Evolutionary conservation across 1,139 yeast genomes (phyloP), one percentile per base, ranked within the genome.

Genomic region (Yarrowia galli): DNA sequence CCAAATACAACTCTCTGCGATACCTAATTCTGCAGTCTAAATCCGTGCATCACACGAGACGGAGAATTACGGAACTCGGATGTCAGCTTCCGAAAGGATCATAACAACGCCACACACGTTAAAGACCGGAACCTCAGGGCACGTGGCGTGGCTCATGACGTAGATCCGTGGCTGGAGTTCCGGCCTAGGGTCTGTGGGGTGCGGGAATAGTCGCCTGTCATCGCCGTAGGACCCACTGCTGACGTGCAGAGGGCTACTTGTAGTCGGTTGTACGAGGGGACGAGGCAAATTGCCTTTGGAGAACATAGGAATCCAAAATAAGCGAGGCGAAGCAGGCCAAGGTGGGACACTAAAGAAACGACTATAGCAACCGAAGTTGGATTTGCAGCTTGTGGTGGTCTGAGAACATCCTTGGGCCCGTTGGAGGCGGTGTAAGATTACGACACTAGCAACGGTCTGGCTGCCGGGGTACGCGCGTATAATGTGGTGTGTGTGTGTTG

Each of bases 21-120:
- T 22, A 53, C 38, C 48, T 54, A 54, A 54, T 12, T 54, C 61
- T 54, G 61, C 61, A 54, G 61, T 54, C 61, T 54, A 54, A 53
- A 40, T 36, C 46, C 61, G 43, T 54, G 61, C 61, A 54, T 54
- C 61, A 23, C 46, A 54, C 61, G 61, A 54, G 40, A 35, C 61
- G 61, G 61, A 40, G 36, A 23, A 54, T 40, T 54, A 25, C 61
- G 61, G 61, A 54, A 54, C 48, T 10, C 61, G 61, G 61, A 54
- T 40, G 61, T 6, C 3, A 38, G n/a, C 25, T 40, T 54, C 61
- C 61, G 61, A 18, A 23, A 18, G 46, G 23, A 38, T 25, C 25
- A 53, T 15, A 22, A 23, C 36, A 36, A 16, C 48, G 61, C 61
- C 46, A 38, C 61, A 38, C 61, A 15, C 61, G 61, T 38, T 38